Evolutionary conservation across 2,329 filamentous ascomycete genomes (phyloP).

Genomic region (Elsinoe ampelina): DNA sequence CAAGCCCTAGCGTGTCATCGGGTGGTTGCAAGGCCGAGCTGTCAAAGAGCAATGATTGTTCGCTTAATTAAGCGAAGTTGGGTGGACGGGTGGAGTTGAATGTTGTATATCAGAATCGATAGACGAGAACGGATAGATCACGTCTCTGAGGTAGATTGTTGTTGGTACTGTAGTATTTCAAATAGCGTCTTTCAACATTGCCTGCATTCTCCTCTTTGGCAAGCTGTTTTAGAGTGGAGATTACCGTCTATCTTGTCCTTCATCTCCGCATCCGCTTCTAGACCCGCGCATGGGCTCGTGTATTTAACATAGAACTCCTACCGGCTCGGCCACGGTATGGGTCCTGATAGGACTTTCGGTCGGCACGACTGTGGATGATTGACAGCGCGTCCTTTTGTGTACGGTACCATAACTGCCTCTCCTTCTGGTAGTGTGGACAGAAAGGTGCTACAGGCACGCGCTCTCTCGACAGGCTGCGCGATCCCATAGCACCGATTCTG

Average conservation of each 20-base stretch:
- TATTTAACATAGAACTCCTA: too few relatives aligned
- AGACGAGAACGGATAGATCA: background rate
- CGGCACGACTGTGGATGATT: too few relatives aligned
- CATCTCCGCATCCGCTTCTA: background rate
- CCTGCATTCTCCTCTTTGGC: background rate
- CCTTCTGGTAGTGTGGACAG: too few relatives aligned
- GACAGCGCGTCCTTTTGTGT: too few relatives aligned
- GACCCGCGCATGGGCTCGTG: too few relatives aligned
- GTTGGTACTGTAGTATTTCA: too few relatives aligned
- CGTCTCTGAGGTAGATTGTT: background rate
- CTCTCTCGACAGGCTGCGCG: too few relatives aligned
- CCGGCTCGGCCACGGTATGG: too few relatives aligned
- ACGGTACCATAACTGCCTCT: too few relatives aligned
- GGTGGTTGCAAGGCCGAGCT: background rate
- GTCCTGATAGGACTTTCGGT: too few relatives aligned
- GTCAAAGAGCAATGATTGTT: background rate
- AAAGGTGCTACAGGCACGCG: too few relatives aligned
- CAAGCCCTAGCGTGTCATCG: background rate
- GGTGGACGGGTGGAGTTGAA: background rate
- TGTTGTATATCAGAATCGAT: background rate
- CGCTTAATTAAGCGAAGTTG: background rate
- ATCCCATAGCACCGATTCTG: too few relatives aligned
- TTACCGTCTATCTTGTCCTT: background rate
- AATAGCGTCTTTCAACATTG: background rate
- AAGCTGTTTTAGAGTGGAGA: slow-evolving; percentile 2